Base-by-base conservation (phyloP, 495 filamentous ascomycete species). In the Hypomontagnella monticulosa region DNA sequence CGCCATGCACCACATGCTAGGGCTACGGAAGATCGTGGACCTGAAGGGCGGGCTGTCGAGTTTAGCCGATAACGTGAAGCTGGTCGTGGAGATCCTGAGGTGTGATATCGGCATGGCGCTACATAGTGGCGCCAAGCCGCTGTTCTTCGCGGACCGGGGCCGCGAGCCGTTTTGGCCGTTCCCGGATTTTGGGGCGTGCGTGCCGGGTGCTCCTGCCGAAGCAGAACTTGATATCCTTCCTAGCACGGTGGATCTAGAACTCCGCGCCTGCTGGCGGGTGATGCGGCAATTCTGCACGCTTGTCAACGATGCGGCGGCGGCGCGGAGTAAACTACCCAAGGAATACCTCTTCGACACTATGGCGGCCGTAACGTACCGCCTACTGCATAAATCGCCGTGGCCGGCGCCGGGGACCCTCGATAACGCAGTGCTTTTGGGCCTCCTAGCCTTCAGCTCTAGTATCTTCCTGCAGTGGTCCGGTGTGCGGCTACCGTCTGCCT, bases 281-380 rank as follows among this genome's bases (percentile, higher is more conserved):
- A 74, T 78, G 67, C 61, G 54, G 18, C 53, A 62, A 19, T 83
- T 83, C 62, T 72, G 71, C 60, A 32, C 63, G 0, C 27, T 74
- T 4, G 74, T 79, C 46, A 80, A 81, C 70, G 63, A 60, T 4
- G 76, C 75, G 11, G 62, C 54, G 4, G 48, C 70, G 30, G 51
- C 65, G 0, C 42, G 59, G 0, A 62, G 47, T 18, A 57, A 57
- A 6, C 64, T 83, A 4, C 37, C 74, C 0, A 63, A 67, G 19
- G 67, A 75, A 14, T 54, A 59, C 8, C 63, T 80, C 20, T 51
- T 78, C 3, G 66, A 75, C 11, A 73, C 71, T 34, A 79, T 81
- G 75, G 70, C 62, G 0, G 76, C 79, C 0, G 73, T 79, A 43
- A 75, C 75, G 61, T 83, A 82, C 63, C 78, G 74, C 8, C 72